Conservation (phyloP, 2,329 filamentous ascomycete species). For the Fusarium marasasianum region DNA sequence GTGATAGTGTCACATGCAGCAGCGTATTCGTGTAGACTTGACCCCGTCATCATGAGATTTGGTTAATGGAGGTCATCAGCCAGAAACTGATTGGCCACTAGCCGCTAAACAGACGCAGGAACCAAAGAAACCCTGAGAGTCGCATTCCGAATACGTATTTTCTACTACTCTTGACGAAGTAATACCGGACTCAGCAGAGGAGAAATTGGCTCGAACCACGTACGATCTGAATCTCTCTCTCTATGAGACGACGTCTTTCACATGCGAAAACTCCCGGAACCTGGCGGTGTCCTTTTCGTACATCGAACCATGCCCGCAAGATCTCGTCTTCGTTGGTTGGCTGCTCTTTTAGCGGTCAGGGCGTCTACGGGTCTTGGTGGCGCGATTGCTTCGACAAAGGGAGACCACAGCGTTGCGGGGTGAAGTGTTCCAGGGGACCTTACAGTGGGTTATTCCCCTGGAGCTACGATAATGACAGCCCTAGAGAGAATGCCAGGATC, state of each 20-base stretch:
- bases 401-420: constrained; percentile 26
- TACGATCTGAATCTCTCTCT: constrained; percentile 19
- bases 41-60: constrained; percentile 14
- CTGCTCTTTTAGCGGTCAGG: constrained; percentile 30
- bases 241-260: constrained; percentile 17
- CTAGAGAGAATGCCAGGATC: constrained; percentile 14
- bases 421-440: constrained; percentile 25
- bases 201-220: constrained; percentile 21
- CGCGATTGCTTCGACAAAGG: constrained; percentile 13
- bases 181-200: constrained; percentile 26
- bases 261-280: constrained; percentile 33
- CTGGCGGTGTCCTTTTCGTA: constrained; percentile 28
- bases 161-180: constrained; percentile 23
- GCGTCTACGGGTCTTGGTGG: constrained; percentile 25
- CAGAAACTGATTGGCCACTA: constrained; percentile 21
- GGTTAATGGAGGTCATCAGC: constrained; percentile 20
- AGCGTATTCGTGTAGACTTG: constrained; percentile 34
- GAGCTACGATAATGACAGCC: constrained; percentile 8
- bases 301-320: constrained; percentile 35
- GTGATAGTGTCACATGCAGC: constrained; percentile 22
- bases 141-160: constrained; percentile 16
- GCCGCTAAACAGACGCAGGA: not conserved
- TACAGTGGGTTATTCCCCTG: constrained; percentile 16
- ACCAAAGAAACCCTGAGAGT: not conserved
- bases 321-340: constrained; percentile 26